Evolutionary conservation across 2,329 filamentous ascomycete genomes (phyloP), one percentile per base, ranked within the genome.

Genomic region (Microsporum audouinii): DNA sequence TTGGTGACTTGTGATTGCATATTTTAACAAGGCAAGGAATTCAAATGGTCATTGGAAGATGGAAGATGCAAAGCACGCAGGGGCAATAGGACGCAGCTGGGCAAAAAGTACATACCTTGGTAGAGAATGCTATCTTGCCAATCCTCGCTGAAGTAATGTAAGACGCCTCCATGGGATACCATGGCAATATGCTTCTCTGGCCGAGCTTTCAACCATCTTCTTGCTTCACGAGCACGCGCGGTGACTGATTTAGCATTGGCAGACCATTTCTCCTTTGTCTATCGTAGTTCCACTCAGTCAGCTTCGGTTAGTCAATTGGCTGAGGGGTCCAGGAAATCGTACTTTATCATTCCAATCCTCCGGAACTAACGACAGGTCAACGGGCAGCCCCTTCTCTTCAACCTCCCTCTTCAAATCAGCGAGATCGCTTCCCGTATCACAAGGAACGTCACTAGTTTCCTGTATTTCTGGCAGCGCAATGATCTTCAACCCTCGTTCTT

Each of bases 91-190:
- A 43, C 39, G n/a, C 12, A 27, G 57, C 6, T 17, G n/a, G 38
- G 38, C 17, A 36, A 55, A 41, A 45, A 2, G 3, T 38, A 66
- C 71, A 31, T 71, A 78, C 77, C 79, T 63, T 75, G 70, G 65
- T 76, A 78, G 49, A 73, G 70, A 56, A 76, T 77, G 67, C 67
- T 80, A 47, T 84, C 87, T 60, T 84, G 78, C 84, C 86, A 95
- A 68, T 95, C 90, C 66, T 91, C 83, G 0, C 89, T 94, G 64
- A 96, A 76, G 68, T 89, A 95, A 72, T 96, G 91, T 68, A 95
- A 71, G 67, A 91, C 88, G 0, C 88, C 88, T 1, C 91, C 91
- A 68, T 95, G 91, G 2, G 89, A 87, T 5, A 95, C 89, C 1
- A 91, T 79, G 0, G 87, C 84, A 33, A 95, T 82, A 66, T 92